These are phyloP conservation scores for Rutstroemia sp. DNA, from an alignment of 2,329 filamentous ascomycete species.

Conservation along the genomic window DNA sequence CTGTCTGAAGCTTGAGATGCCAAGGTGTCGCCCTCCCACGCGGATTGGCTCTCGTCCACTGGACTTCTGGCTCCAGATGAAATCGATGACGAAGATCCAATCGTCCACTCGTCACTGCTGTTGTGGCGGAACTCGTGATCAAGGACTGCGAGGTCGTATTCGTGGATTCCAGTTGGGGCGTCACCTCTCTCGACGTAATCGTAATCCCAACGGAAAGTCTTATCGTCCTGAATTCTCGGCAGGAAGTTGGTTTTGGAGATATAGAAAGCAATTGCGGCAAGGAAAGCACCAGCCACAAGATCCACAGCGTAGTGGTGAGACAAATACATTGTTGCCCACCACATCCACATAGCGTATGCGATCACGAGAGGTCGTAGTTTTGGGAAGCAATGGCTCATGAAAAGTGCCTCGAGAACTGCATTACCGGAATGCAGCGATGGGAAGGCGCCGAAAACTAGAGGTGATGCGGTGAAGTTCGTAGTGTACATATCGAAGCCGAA, in stretches of 20 bases:
- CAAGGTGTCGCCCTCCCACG: constrained; percentile 51
- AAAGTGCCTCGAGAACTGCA: constrained; percentile 81
- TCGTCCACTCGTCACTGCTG: constrained; percentile 83
- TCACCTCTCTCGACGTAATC: constrained; percentile 87
- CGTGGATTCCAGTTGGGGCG: constrained; percentile 44
- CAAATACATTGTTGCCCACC: constrained; percentile 98
- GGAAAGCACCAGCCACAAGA: constrained; percentile 75
- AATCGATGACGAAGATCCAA: constrained; percentile 64
- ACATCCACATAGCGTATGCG: constrained; percentile 84
- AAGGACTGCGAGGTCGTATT: constrained; percentile 38
- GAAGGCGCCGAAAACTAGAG: constrained; percentile 90
- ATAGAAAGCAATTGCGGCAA: constrained; percentile 75
- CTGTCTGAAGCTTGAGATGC: constrained; percentile 29
- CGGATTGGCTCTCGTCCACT: constrained; percentile 47
- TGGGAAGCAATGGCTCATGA: constrained; percentile 90
- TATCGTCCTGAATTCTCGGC: constrained; percentile 74
- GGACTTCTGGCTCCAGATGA: constrained; percentile 30
- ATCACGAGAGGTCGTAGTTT: constrained; percentile 72
- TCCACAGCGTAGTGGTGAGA: constrained; percentile 97
- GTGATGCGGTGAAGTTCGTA: constrained; percentile 81
- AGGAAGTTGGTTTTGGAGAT: constrained; percentile 73
- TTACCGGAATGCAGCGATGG: constrained; percentile 87
- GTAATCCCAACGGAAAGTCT: constrained; percentile 89
- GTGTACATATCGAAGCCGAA: constrained; percentile 91
- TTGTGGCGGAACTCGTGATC: constrained; percentile 27